Evolutionary conservation across 1,139 yeast species (phyloP).

Genomic region (Blastobotrys indianensis): DNA sequence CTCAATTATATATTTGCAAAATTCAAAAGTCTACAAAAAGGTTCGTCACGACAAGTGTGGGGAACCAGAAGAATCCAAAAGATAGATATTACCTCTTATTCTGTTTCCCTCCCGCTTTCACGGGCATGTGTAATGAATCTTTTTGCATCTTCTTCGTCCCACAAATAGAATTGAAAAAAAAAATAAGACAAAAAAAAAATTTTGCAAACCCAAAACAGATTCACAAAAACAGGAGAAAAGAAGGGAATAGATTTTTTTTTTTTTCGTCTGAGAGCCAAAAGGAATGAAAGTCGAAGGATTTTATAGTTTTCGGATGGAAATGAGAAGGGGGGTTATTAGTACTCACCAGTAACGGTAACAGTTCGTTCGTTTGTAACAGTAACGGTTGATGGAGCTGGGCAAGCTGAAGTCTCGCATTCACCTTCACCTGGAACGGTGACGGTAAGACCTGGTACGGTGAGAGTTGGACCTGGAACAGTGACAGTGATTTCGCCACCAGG

Average conservation of each 20-base stretch:
- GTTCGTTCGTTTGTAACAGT: constrained; percentile 3
- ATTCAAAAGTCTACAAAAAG: too few relatives aligned
- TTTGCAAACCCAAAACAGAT: constrained; percentile 11
- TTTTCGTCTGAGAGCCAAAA: too few relatives aligned
- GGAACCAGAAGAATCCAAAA: too few relatives aligned
- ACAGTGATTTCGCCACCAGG: not conserved
- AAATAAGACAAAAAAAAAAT: constrained; percentile 31
- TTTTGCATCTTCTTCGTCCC: too few relatives aligned
- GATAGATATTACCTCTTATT: constrained; percentile 16
- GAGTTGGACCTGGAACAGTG: not conserved
- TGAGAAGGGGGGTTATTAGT: too few relatives aligned
- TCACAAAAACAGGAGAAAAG: not conserved
- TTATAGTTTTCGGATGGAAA: too few relatives aligned
- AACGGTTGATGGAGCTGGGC: not conserved
- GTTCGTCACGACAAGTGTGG: too few relatives aligned
- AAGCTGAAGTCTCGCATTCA: too few relatives aligned
- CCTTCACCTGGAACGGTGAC: constrained; percentile 1
- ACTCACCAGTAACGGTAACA: constrained; percentile 13
- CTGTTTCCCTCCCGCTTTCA: too few relatives aligned
- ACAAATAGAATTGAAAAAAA: too few relatives aligned
- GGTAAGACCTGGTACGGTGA: constrained; percentile 1
- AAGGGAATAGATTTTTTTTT: not conserved
- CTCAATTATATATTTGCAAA: too few relatives aligned
- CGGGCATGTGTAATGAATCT: too few relatives aligned
- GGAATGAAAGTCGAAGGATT: not conserved